phyloP scores from a whole-genome alignment of 495 filamentous ascomycete species.

The Delitschia confertaspora region DNA sequence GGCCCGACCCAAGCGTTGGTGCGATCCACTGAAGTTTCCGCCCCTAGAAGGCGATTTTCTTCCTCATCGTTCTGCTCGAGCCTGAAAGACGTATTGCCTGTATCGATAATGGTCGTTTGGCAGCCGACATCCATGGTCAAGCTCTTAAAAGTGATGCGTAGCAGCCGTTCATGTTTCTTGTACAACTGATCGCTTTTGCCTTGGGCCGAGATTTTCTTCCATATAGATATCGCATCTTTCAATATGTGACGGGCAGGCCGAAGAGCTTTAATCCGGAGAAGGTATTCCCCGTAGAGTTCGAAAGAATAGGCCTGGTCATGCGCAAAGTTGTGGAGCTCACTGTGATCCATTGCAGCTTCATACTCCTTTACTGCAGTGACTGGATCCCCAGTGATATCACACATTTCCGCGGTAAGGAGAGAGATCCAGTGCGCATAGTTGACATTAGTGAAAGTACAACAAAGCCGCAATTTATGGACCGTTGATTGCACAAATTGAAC shows the following conservation, averaged over 20 bases:
- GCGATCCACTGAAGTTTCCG: constrained; percentile 50
- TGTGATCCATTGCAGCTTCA: constrained; percentile 72
- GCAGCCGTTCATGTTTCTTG: constrained; percentile 60
- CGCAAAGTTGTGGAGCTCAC: constrained; percentile 63
- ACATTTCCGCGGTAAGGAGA: constrained; percentile 62
- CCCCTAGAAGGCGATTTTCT: constrained; percentile 38
- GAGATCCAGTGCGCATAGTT: constrained; percentile 76
- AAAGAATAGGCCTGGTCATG: constrained; percentile 75
- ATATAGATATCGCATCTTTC: constrained; percentile 63
- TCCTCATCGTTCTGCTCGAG: constrained; percentile 48
- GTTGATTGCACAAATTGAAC: constrained; percentile 48
- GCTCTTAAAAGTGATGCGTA: constrained; percentile 54
- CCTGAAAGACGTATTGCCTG: constrained; percentile 45
- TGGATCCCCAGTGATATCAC: constrained; percentile 55
- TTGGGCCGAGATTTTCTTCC: constrained; percentile 61
- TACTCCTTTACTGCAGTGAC: constrained; percentile 55
- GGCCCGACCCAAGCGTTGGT: constrained; percentile 54
- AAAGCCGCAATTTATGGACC: constrained; percentile 58
- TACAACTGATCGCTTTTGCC: constrained; percentile 66
- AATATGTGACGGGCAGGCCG: constrained; percentile 64
- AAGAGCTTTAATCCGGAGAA: constrained; percentile 60
- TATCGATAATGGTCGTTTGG: constrained; percentile 64
- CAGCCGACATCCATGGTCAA: constrained; percentile 59
- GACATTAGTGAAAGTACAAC: constrained; percentile 57
- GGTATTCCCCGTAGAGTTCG: constrained; percentile 68